Evolutionary conservation across 164 flowering plant genomes (phyloP).

Genomic region (Chimonanthus salicifolius): DNA sequence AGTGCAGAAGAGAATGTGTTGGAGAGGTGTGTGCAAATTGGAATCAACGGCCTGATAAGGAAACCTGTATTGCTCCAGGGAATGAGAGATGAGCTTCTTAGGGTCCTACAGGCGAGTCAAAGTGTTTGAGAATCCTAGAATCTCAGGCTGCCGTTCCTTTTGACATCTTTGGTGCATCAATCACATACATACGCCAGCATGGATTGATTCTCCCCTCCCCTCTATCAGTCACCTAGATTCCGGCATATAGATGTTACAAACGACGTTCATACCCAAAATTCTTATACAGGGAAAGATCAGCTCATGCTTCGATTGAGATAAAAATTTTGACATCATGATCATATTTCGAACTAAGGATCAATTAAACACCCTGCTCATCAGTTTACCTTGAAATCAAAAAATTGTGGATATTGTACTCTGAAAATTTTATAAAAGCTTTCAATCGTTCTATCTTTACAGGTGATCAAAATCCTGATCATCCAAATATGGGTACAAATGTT

Average conservation of each 20-base stretch:
- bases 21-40: conserved; percentile 62
- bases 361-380: not conserved
- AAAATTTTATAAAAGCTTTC: not conserved
- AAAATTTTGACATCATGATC: not conserved
- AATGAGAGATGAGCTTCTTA: conserved; percentile 59
- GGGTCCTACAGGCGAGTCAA: conserved; percentile 49
- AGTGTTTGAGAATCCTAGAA: conserved; percentile 13
- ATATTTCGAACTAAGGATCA: not conserved
- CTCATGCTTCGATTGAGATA: not conserved
- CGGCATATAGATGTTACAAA: conserved; percentile 6
- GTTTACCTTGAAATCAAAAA: not conserved
- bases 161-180: not conserved
- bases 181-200: not conserved
- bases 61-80: conserved; percentile 67
- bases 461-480: no score
- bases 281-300: not conserved
- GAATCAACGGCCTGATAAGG: conserved; percentile 72
- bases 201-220: not conserved
- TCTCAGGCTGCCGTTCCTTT: not conserved
- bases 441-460: no score
- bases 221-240: conserved; percentile 7
- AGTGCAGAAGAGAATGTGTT: conserved; percentile 58
- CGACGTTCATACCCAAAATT: not conserved
- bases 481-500: no score
- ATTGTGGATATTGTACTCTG: not conserved